phyloP scores from a whole-genome alignment of 148 eudicot species.

The Vaccinium myrtillus region DNA sequence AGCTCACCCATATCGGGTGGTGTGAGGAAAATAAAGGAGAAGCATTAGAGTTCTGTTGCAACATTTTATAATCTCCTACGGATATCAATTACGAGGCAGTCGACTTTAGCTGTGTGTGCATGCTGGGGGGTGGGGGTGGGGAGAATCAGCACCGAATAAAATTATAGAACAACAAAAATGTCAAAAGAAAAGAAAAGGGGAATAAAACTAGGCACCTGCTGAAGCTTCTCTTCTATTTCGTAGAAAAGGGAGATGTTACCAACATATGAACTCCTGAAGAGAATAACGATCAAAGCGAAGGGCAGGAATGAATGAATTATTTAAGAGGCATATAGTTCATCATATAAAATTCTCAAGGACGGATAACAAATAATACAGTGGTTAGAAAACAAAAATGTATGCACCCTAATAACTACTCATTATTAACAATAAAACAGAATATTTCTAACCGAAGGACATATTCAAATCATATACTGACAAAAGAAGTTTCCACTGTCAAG shows the following conservation, averaged over 20 bases:
- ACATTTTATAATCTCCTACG: not conserved
- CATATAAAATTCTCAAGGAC: no score
- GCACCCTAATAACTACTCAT: not conserved
- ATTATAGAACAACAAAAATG: not conserved
- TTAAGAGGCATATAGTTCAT: slow-evolving; percentile 3
- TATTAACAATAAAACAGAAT: not conserved
- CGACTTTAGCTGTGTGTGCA: not conserved
- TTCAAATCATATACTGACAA: not conserved
- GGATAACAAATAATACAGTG: not conserved
- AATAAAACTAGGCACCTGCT: slow-evolving; percentile 51
- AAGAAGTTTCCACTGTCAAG: not conserved
- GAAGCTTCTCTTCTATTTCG: slow-evolving; percentile 81
- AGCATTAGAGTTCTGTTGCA: not conserved
- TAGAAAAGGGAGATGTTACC: slow-evolving; percentile 69
- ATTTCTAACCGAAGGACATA: not conserved
- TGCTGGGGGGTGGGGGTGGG: not conserved
- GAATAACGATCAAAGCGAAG: not conserved
- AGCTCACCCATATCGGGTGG: no score
- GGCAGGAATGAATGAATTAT: not conserved
- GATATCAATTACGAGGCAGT: not conserved
- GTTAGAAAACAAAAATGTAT: slow-evolving; percentile 6
- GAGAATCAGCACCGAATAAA: not conserved
- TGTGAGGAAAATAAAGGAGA: not conserved
- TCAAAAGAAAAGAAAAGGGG: not conserved
- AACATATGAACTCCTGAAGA: slow-evolving; percentile 74